These are phyloP conservation scores for Blastobotrys peoriensis DNA, from an alignment of 805 yeast species.

Conservation along the genomic window DNA sequence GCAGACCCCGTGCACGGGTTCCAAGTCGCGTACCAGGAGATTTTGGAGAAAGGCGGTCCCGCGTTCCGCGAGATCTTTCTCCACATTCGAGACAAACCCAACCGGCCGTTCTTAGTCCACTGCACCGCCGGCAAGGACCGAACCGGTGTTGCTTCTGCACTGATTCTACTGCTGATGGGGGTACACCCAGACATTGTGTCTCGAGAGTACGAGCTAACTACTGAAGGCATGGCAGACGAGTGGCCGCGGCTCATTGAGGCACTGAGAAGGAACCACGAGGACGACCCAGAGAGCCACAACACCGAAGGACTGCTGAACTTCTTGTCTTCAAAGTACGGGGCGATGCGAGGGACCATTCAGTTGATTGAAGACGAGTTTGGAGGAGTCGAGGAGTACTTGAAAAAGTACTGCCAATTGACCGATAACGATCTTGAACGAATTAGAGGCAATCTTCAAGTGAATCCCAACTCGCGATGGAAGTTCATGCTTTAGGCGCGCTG, in stretches of 20 bases:
- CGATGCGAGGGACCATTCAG: slow-evolving; percentile 60
- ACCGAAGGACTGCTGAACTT: slow-evolving; percentile 53
- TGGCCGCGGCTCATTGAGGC: slow-evolving; percentile 14
- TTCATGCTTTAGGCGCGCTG: slow-evolving; percentile 4
- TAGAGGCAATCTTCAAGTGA: slow-evolving; percentile 27
- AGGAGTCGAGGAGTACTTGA: slow-evolving; percentile 46
- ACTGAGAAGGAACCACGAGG: slow-evolving; percentile 2
- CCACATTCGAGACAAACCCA: slow-evolving; percentile 49
- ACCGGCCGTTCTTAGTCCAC: slow-evolving; percentile 55
- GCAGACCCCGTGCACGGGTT: slow-evolving; percentile 52
- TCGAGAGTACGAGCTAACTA: slow-evolving; percentile 71
- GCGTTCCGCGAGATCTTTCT: slow-evolving; percentile 47
- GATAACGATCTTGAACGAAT: slow-evolving; percentile 39
- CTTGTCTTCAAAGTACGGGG: slow-evolving; percentile 59
- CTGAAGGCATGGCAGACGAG: slow-evolving; percentile 41
- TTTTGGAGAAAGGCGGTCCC: slow-evolving; percentile 36
- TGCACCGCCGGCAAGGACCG: slow-evolving; percentile 88
- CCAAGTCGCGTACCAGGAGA: slow-evolving; percentile 54
- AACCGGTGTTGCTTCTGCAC: slow-evolving; percentile 69
- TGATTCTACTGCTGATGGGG: slow-evolving; percentile 56
- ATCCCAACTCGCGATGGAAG: slow-evolving; percentile 5
- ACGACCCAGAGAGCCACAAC: slow-evolving; percentile 9
- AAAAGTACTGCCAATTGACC: slow-evolving; percentile 38
- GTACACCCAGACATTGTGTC: slow-evolving; percentile 62
- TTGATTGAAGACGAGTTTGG: slow-evolving; percentile 46